Evolutionary conservation across 1,284 basidiomycete species (phyloP).

Genomic region (Pisolithus thermaeus): DNA sequence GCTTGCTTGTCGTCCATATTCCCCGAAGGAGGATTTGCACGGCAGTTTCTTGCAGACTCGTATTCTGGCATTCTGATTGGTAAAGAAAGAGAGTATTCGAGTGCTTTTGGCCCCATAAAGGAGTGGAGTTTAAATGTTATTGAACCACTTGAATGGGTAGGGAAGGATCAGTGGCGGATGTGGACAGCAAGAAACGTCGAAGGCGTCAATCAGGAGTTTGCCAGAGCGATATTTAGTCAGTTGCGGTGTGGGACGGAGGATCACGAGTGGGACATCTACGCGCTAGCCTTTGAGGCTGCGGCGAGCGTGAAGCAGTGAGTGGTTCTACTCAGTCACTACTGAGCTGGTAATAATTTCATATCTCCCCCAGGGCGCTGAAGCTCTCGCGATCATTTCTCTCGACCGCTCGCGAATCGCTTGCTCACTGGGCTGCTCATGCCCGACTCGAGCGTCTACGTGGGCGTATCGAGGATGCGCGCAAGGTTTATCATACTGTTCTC

Average conservation of each 20-base stretch:
- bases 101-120: constrained; percentile 60
- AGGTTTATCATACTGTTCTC: constrained; percentile 73
- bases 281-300: constrained; percentile 64
- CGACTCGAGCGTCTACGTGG: constrained; percentile 72
- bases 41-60: constrained; percentile 45
- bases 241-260: constrained; percentile 47
- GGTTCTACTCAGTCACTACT: constrained; percentile 2
- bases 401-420: constrained; percentile 55
- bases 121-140: constrained; percentile 54
- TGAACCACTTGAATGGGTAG: constrained; percentile 47
- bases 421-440: constrained; percentile 79
- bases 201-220: constrained; percentile 41
- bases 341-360: constrained; percentile 6
- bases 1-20: constrained; percentile 48
- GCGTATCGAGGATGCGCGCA: constrained; percentile 69
- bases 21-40: constrained; percentile 33
- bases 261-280: constrained; percentile 56
- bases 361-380: constrained; percentile 56
- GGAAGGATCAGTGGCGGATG: constrained; percentile 35
- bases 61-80: constrained; percentile 62
- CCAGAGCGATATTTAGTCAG: constrained; percentile 53
- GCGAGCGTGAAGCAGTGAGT: constrained; percentile 56
- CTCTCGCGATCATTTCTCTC: constrained; percentile 70
- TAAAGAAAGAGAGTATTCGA: constrained; percentile 52
- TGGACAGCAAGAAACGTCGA: constrained; percentile 48